These are phyloP conservation scores for Gyrodon lividus DNA, from an alignment of 768 basidiomycete species.

Conservation along the genomic window DNA sequence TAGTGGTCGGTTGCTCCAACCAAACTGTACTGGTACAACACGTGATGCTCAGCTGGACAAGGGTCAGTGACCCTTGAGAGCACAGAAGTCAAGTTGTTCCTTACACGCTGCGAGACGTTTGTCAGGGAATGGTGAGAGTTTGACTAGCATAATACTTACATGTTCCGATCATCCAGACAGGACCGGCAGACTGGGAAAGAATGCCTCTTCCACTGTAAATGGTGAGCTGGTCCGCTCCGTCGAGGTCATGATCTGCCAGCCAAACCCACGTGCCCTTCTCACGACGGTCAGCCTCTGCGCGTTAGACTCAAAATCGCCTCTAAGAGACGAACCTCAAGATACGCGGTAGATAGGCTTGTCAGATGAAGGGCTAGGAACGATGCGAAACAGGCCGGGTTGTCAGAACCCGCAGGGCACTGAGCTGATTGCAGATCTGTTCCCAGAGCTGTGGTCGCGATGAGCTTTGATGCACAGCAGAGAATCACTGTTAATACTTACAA, in stretches of 20 bases:
- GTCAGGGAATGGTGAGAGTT: not conserved
- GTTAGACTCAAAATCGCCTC: not conserved
- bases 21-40: constrained; percentile 49
- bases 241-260: constrained; percentile 76
- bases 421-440: constrained; percentile 51
- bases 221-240: constrained; percentile 48
- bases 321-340: constrained; percentile 51
- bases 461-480: not conserved
- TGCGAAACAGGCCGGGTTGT: constrained; percentile 49
- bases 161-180: constrained; percentile 81
- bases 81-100: not conserved
- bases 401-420: constrained; percentile 44
- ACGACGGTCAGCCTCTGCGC: not conserved
- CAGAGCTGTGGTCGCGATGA: constrained; percentile 33
- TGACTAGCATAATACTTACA: constrained; percentile 15
- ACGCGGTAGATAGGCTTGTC: constrained; percentile 49
- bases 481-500: constrained; percentile 9
- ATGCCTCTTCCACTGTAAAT: constrained; percentile 71
- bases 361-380: constrained; percentile 69
- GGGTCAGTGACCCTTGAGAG: not conserved
- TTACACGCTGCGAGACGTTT: constrained; percentile 20
- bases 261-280: constrained; percentile 73
- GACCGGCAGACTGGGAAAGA: constrained; percentile 70
- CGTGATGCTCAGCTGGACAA: constrained; percentile 42
- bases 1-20: constrained; percentile 45